These are phyloP conservation scores for Schizosaccharomyces versatilis DNA, from an alignment of 1,139 yeast species.

Conservation along the genomic window DNA sequence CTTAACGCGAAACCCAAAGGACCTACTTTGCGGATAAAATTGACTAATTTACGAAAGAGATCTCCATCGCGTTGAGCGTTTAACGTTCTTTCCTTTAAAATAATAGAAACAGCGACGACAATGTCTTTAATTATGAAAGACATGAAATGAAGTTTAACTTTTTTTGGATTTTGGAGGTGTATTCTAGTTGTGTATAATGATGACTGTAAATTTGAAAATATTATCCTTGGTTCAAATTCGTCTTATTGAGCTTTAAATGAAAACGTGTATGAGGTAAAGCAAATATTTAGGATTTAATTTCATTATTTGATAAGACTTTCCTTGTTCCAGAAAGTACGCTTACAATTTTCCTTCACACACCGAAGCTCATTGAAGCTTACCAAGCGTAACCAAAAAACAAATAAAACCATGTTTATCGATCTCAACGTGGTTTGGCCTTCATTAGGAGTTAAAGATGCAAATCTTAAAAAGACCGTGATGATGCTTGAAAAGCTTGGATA, in stretches of 20 bases:
- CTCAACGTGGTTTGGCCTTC: constrained; percentile 14
- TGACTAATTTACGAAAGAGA: not conserved
- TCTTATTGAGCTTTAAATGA: not conserved
- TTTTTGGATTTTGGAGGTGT: not conserved
- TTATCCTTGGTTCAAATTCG: not conserved
- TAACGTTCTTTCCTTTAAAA: not conserved
- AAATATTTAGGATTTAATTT: not conserved
- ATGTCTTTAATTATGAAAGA: too few relatives aligned
- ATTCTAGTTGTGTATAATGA: not conserved
- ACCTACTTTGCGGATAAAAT: not conserved
- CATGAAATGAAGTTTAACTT: not conserved
- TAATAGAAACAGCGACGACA: not conserved
- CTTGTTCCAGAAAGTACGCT: not conserved
- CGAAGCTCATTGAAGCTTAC: too few relatives aligned
- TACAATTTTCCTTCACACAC: not conserved
- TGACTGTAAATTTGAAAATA: not conserved
- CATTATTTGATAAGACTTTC: not conserved
- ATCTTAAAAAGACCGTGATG: constrained; percentile 10
- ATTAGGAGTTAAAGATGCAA: constrained; percentile 2
- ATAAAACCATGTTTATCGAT: constrained; percentile 9
- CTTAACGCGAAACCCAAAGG: not conserved
- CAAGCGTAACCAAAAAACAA: not conserved
- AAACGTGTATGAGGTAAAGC: not conserved
- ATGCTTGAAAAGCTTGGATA: constrained; percentile 12
- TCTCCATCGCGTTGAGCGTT: not conserved